phyloP scores from a whole-genome alignment of 148 eudicot species.

The Rhododendron williamsianum region DNA sequence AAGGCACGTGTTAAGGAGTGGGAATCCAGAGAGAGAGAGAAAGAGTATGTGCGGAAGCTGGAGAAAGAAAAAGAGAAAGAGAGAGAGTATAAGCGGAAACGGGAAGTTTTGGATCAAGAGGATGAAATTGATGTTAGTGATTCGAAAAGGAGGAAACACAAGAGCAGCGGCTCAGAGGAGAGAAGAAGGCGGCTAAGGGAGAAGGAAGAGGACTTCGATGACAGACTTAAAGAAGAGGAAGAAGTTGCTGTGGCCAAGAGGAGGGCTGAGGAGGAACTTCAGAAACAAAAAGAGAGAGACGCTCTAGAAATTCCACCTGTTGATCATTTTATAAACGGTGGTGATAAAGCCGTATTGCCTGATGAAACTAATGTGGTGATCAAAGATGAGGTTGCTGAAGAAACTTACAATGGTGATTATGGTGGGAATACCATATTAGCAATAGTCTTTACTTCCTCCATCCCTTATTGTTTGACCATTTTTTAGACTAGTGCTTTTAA shows the following conservation, averaged over 20 bases:
- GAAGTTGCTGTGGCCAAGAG: constrained; percentile 77
- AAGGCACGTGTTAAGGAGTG: constrained; percentile 77
- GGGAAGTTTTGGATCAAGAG: constrained; percentile 68
- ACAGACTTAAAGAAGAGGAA: constrained; percentile 75
- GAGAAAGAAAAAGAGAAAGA: constrained; percentile 91
- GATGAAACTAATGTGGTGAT: constrained; percentile 30
- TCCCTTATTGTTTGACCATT: background rate
- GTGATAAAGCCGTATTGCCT: constrained; percentile 27
- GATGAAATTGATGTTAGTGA: constrained; percentile 69
- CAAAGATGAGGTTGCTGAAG: constrained; percentile 41
- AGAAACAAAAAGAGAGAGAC: constrained; percentile 44
- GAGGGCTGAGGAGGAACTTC: constrained; percentile 61
- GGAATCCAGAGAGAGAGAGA: constrained; percentile 82
- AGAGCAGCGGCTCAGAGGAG: constrained; percentile 64
- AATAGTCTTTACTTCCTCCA: constrained; percentile 1
- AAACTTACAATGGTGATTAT: constrained; percentile 30
- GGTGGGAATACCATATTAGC: constrained; percentile 33
- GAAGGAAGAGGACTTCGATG: constrained; percentile 81
- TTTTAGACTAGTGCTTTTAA: background rate
- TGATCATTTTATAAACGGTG: constrained; percentile 37
- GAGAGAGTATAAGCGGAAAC: constrained; percentile 65
- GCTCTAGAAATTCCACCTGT: constrained; percentile 33
- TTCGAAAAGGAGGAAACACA: constrained; percentile 77
- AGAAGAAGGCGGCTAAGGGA: constrained; percentile 71
- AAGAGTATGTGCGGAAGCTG: constrained; percentile 58